Base-by-base conservation (phyloP, 176 grass and related monocot genomes). In the Aegilops longissima region DNA sequence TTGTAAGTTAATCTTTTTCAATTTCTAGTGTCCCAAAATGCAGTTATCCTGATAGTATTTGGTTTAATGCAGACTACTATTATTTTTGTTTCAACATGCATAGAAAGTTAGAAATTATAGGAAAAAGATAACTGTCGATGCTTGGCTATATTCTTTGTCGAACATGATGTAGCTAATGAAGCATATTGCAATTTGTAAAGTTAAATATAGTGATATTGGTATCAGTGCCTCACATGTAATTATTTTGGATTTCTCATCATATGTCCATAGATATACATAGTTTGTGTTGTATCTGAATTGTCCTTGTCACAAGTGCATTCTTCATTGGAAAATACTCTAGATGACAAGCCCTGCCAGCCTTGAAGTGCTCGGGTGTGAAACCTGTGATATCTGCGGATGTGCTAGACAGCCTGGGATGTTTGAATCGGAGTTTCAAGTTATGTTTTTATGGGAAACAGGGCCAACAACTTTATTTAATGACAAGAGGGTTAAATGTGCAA, bases 1-100 rank as follows among this genome's bases (percentile, higher is more conserved):
- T 98, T 89, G 97, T 98, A 94, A 93, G 92, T 91, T 90, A 59
- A 65, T 82, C 61, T 25, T 72, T 38, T 10, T 77, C 40, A 36
- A 44, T 14, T 9, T 78, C 12, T 68, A 14, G 83, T 73, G 49
- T 73, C 27, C 51, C n/a, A 30, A 4, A 68, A 49, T 76, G 11
- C 17, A 16, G 1, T 4, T 49, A 1, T 72, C 35, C 34, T 24
- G 78, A 70, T 33, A 83, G 61, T 44, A 25, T 72, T 47, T 11
- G 65, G 79, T 83, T 33, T 49, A 84, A 66, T 70, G 25, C 25
- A 17, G 66, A 1, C 14, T 62, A 25, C 69, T 87, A 3, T 68
- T 4, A 5, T 74, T 80, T 30, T 74, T 73, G 12, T 70, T 87
- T 73, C 33, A 14, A 45, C 24, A 21, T 35, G 59, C 34, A 80